A percentile compares a stretch with the other conserved stretches of the same genome.
phyloP scores from a whole-genome alignment of 345 rosid genomes.

The Euclidium syriacum region DNA sequence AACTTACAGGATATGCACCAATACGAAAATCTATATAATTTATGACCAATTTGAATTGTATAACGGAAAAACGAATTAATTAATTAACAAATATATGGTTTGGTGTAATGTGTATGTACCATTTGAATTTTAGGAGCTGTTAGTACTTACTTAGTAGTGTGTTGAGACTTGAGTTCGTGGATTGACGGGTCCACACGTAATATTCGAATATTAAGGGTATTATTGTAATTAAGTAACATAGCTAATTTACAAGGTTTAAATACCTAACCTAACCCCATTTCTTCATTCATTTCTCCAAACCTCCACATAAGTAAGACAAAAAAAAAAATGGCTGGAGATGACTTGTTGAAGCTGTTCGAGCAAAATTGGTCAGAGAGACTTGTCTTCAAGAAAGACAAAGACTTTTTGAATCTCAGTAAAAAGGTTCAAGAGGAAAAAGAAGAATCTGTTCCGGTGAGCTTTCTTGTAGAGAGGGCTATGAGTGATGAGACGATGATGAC shows the following conservation, averaged over 20 bases:
- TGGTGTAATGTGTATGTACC: neutral
- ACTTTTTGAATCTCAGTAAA: neutral
- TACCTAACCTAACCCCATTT: neutral
- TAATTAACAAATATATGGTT: neutral
- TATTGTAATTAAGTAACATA: neutral
- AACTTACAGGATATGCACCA: neutral
- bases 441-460: constrained; percentile 13
- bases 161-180: neutral
- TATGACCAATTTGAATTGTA: constrained; percentile 4
- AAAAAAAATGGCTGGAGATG: constrained; percentile 35
- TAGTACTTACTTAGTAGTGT: constrained; percentile 16
- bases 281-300: neutral
- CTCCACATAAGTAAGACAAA: neutral
- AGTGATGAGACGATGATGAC: constrained; percentile 41
- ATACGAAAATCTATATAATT: neutral
- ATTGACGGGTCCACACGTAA: constrained; percentile 24
- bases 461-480: constrained; percentile 32
- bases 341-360: constrained; percentile 38
- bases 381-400: constrained; percentile 26
- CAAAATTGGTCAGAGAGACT: constrained; percentile 44
- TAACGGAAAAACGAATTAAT: neutral
- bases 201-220: constrained; percentile 13
- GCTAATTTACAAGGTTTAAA: neutral
- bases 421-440: constrained; percentile 3
- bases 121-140: neutral